phyloP scores from a whole-genome alignment of 2,329 filamentous ascomycete species.

The Uncinocarpus reesii region DNA sequence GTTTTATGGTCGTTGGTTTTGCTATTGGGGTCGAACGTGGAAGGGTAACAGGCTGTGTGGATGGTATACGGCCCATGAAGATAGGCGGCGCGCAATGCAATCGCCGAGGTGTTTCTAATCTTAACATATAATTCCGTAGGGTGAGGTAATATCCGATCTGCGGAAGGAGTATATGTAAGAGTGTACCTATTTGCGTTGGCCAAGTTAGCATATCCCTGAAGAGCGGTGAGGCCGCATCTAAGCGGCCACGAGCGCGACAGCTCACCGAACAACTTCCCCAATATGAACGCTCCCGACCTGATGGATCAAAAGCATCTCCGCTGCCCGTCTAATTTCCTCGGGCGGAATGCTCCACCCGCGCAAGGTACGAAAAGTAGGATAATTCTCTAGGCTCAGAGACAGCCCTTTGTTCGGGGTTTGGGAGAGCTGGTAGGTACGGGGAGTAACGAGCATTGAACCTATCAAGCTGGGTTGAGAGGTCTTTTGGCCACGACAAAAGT shows the following conservation, averaged over 20 bases:
- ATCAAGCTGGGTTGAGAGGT: constrained; percentile 9
- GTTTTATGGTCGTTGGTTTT: constrained; percentile 59
- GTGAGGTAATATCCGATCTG: constrained; percentile 80
- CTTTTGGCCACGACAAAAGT: not conserved
- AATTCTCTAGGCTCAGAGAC: constrained; percentile 18
- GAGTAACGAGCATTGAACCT: constrained; percentile 35
- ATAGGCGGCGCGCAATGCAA: constrained; percentile 86
- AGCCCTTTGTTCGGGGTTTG: constrained; percentile 29
- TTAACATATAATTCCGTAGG: constrained; percentile 72
- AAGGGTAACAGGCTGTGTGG: constrained; percentile 74
- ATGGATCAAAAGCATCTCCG: constrained; percentile 74
- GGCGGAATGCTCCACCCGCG: constrained; percentile 28
- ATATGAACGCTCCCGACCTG: constrained; percentile 87
- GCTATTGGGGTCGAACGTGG: constrained; percentile 70
- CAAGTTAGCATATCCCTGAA: not conserved
- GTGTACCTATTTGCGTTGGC: constrained; percentile 47
- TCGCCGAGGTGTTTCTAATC: constrained; percentile 82
- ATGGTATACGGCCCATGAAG: constrained; percentile 92
- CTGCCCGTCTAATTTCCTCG: constrained; percentile 19
- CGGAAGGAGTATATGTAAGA: constrained; percentile 79
- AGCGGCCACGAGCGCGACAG: constrained; percentile 10
- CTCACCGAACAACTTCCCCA: constrained; percentile 80
- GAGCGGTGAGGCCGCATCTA: not conserved
- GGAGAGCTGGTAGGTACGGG: constrained; percentile 35
- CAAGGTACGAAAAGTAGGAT: constrained; percentile 25